Base-by-base conservation (phyloP, 441 rosid species). In the Bocquillonia castaneifolia region DNA sequence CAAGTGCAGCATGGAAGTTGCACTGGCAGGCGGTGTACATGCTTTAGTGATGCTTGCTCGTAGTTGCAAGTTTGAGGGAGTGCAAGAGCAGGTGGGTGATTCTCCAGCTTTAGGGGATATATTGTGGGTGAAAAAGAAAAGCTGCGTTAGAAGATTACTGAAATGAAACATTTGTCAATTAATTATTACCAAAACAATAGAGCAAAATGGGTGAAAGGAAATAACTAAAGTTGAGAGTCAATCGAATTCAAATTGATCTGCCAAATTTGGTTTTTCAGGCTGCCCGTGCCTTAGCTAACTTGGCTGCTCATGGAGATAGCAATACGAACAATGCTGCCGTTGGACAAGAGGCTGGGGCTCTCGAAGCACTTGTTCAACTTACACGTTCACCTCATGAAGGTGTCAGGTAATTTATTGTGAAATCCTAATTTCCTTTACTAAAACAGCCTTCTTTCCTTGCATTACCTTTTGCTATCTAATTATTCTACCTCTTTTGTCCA, bases 261-360 rank as follows among this genome's bases (percentile, higher is more conserved):
- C 20, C 54, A 50, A 42, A 20, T 54, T 55, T 61, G 62, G 17
- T 40, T 48, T 36, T 69, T 23, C 77, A 93, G 99, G 97, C 99
- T 85, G 97, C 99, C 71, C 97, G 97, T 42, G 97, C 96, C 31
- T 83, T 93, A 74, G 97, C 97, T 73, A 93, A 93, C 73, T 79
- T 91, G 81, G 99, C 99, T 82, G 97, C 99, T 82, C 99, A 93
- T 78, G 96, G 99, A 74, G 99, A 89, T 76, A 93, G 93, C 79
- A 93, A 93, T 68, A 85, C 81, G 55, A 91, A 91, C 63, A 91
- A 93, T 81, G 87, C 97, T 74, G 96, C 96, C 20, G 96, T 93
- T 76, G 99, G 99, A 72, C 90, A 86, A 83, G 99, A 93, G 78
- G 84, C 81, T 64, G 97, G 97, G 70, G 97, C 97, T 67, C 88